Base-by-base conservation (phyloP, 139 green algal genomes). In the Picocystis salinarum region DNA sequence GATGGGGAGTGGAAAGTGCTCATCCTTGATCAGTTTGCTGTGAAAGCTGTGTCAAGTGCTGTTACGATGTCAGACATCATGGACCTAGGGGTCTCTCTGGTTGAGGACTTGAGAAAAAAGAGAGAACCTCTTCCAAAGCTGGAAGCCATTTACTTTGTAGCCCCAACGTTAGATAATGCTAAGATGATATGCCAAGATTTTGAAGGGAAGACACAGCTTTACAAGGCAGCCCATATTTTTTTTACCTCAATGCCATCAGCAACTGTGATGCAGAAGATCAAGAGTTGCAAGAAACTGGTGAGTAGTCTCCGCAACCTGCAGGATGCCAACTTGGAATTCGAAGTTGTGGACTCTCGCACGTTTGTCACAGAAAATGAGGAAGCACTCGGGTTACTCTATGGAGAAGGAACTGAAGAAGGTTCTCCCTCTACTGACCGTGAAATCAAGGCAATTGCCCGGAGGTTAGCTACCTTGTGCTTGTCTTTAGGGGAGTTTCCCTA, bases 71-170 rank as follows among this genome's bases (percentile, higher is more conserved):
- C 22, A 22, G 34, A 58, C 17, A 23, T 58, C 6, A 27, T 34
- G 11, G 50, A 46, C 4, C 27, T 23, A 17, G 34, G 48, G 19
- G 23, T 56, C n/a, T 53, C 55, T 40, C 53, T 66, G 11, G 56
- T 67, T 11, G 56, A 66, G 19, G 45, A 64, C 19, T 26, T 66
- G 2, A 19, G 40, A 7, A 77, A 79, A 49, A 39, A 36, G 1
- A 59, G 80, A 0, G 60, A 92, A 61, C 74, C 80, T 9, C 48
- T 82, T 45, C 63, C 64, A 3, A 39, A 53, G 6, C 51, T 80
- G 31, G 48, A 64, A 18, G 82, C 62, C 11, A 56, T 92, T 5
- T 93, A 93, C 53, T 93, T 92, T 54, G 75, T 93, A 23, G 69
- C 65, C 1, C 80, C 80, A 29, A 76, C 49, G 12, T 45, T 57